These are phyloP conservation scores for Moringa oleifera DNA, from an alignment of 345 rosid genomes.

Conservation along the genomic window DNA sequence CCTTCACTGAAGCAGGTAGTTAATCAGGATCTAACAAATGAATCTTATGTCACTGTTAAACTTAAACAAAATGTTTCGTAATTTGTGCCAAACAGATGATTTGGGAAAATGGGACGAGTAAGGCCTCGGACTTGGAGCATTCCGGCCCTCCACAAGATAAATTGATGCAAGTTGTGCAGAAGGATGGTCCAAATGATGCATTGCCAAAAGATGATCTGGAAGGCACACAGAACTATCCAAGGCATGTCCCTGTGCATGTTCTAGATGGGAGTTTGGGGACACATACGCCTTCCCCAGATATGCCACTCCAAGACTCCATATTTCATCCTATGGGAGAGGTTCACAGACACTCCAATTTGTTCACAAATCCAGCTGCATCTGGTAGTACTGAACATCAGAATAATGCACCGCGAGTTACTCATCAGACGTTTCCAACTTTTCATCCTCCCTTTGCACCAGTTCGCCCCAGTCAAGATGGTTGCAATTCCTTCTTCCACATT, in stretches of 20 bases:
- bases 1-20: conserved; percentile 44
- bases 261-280: conserved; percentile 48
- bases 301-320: conserved; percentile 39
- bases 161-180: conserved; percentile 29
- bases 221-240: conserved; percentile 57
- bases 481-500: conserved; percentile 57
- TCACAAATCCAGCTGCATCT: conserved; percentile 49
- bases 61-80: conserved; percentile 1
- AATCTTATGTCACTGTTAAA: conserved; percentile 25
- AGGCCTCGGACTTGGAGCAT: conserved; percentile 38
- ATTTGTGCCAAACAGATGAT: conserved; percentile 26
- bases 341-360: conserved; percentile 33
- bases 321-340: conserved; percentile 44
- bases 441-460: conserved; percentile 43
- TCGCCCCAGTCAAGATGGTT: conserved; percentile 56
- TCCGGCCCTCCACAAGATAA: conserved; percentile 32
- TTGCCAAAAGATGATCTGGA: conserved; percentile 39
- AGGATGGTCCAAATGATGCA: conserved; percentile 21
- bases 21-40: conserved; percentile 21
- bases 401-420: conserved; percentile 33
- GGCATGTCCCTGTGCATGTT: conserved; percentile 57
- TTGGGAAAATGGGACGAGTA: conserved; percentile 41
- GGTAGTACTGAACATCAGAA: conserved; percentile 42
- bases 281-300: conserved; percentile 37
- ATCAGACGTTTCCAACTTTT: conserved; percentile 48